phyloP scores from a whole-genome alignment of 768 basidiomycete genomes.

The Suillus variegatus region DNA sequence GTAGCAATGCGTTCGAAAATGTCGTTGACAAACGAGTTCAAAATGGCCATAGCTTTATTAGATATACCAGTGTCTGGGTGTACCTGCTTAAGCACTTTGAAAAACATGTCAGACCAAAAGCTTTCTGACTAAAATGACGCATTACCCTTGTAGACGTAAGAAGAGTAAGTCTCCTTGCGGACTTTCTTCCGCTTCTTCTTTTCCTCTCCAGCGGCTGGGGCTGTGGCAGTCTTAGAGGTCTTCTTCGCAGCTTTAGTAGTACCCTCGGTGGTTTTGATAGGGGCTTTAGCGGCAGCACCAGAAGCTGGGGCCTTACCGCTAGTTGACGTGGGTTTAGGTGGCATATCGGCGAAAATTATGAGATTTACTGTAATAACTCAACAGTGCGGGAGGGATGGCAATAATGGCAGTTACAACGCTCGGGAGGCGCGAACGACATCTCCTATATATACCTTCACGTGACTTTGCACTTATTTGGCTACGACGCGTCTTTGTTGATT shows the following conservation, averaged over 20 bases:
- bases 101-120: constrained; percentile 7
- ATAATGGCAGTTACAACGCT: constrained; percentile 14
- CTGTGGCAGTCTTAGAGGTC: constrained; percentile 54
- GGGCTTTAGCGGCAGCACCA: constrained; percentile 58
- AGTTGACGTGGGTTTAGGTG: constrained; percentile 69
- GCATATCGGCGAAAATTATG: constrained; percentile 35
- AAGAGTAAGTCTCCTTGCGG: constrained; percentile 91
- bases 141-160: constrained; percentile 89
- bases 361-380: neutral
- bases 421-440: constrained; percentile 11
- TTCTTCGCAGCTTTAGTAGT: constrained; percentile 77
- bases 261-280: constrained; percentile 54
- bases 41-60: constrained; percentile 97
- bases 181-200: constrained; percentile 89
- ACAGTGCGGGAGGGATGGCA: constrained; percentile 15
- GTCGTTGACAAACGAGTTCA: constrained; percentile 96
- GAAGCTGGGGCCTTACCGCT: constrained; percentile 74
- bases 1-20: constrained; percentile 93
- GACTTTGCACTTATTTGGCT: constrained; percentile 33
- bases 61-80: constrained; percentile 99
- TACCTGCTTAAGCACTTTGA: constrained; percentile 88
- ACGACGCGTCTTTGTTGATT: constrained; percentile 43
- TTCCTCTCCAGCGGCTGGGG: constrained; percentile 61
- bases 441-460: constrained; percentile 40
- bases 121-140: constrained; percentile 9